Evolutionary conservation across 495 filamentous ascomycete species (phyloP).

Genomic region (Penicillium samsonianum): DNA sequence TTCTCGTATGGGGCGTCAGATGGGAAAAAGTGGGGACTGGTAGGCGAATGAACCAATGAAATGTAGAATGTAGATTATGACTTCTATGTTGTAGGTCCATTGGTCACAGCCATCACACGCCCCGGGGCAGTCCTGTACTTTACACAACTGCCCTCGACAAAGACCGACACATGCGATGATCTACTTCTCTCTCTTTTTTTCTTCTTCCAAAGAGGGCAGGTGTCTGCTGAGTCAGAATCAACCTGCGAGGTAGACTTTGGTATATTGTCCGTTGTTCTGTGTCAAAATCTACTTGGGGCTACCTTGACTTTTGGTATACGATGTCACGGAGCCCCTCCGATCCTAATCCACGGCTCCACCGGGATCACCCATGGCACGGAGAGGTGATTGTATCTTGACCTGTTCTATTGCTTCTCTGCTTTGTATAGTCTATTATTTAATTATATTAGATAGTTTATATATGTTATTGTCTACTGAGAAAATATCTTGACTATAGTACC

Average conservation of each 20-base stretch:
- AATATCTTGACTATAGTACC: neutral
- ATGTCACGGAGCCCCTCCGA: constrained; percentile 10
- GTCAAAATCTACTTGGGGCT: neutral
- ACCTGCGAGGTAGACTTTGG: constrained; percentile 6
- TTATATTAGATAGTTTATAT: neutral
- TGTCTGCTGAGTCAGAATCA: constrained; percentile 4
- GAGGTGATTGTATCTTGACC: constrained; percentile 21
- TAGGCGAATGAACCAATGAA: neutral
- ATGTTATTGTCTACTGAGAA: neutral
- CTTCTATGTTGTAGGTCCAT: neutral
- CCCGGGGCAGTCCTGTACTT: neutral
- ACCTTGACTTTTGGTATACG: neutral
- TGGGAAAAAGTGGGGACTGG: neutral
- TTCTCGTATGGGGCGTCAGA: neutral
- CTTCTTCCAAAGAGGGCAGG: neutral
- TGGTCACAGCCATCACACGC: no score
- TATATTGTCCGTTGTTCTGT: constrained; percentile 8
- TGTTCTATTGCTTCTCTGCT: neutral
- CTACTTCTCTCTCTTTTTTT: neutral
- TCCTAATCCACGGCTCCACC: constrained; percentile 21
- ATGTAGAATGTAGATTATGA: neutral
- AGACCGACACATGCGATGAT: neutral
- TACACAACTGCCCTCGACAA: neutral
- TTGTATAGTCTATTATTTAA: neutral
- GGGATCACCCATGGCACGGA: constrained; percentile 28